phyloP scores from a whole-genome alignment of 164 flowering plant species.

The Sedum album region DNA sequence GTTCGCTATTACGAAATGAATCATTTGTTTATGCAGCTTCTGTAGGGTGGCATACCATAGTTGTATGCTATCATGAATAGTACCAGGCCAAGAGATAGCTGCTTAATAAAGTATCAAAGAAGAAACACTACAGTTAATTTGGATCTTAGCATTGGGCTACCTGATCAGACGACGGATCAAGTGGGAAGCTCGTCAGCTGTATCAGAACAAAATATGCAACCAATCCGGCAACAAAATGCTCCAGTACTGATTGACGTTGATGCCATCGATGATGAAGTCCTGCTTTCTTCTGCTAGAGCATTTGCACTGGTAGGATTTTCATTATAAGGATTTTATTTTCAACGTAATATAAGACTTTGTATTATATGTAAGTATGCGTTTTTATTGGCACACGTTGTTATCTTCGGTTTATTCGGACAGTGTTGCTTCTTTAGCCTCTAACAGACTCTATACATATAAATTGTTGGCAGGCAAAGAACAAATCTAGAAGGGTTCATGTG shows the following conservation, averaged over 20 bases:
- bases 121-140: not conserved
- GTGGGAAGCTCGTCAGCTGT: slow-evolving; percentile 6
- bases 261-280: slow-evolving; percentile 3
- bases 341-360: no score
- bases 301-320: not conserved
- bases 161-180: not conserved
- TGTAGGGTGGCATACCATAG: not conserved
- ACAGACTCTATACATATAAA: no score
- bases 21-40: not conserved
- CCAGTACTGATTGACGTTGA: slow-evolving; percentile 4
- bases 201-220: not conserved
- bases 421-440: no score
- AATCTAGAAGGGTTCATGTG: slow-evolving; percentile 5
- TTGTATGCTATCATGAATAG: not conserved
- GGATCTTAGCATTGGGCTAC: slow-evolving; percentile 6
- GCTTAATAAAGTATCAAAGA: not conserved
- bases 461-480: slow-evolving; percentile 6
- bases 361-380: no score
- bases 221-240: slow-evolving; percentile 2
- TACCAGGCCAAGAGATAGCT: not conserved
- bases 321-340: no score
- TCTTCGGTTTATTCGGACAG: no score
- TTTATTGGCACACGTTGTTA: no score
- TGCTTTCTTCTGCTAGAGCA: slow-evolving; percentile 3
- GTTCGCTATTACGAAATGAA: not conserved